Evolutionary conservation across 192 early-diverging fungal genomes (phyloP), one percentile per base, ranked within the genome.

Genomic region (Podochytrium sp.): DNA sequence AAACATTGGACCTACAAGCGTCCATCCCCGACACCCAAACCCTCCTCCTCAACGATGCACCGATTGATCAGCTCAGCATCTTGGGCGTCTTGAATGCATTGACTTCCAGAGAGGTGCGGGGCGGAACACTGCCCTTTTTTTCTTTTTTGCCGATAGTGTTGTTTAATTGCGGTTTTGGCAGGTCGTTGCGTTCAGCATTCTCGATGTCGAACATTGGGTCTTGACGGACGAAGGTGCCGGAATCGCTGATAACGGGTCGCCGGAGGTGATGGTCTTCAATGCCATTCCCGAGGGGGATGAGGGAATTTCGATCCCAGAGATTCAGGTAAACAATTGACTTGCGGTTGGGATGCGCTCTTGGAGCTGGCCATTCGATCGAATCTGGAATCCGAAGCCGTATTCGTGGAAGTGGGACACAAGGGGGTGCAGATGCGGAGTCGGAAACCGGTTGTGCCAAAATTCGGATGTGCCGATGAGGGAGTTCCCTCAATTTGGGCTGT

Each of bases 181-280:
- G 92, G 94, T 97, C 88, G 82, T 98, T 43, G 76, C 81, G 23
- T 97, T 94, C 79, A 83, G 84, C 50, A 80, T 91, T 27, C 87
- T 99, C 23, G 91, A 92, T 32, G 75, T 77, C 60, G 95, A 98
- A 78, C 74, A 85, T 29, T 96, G 93, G 89, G 84, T 84, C 63
- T 80, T 98, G 71, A 94, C 94, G 14, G 83, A 83, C n/a, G 98
- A 99, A 82, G 98, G 96, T 49, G 74, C 85, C 40, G 92, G 93
- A 65, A 89, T 96, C 74, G 91, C 90, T 10, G 86, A 90, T 37
- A 85, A 89, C 57, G 98, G 98, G 65, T 94, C 91, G 76, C 94
- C 97, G 76, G 98, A 98, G 80, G 96, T 91, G 29, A 90, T 86
- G 65, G 92, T 98, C 43, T 99, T 96, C 81, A 82, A 92, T 57